These are phyloP conservation scores for Aurinia saxatilis DNA, from an alignment of 345 rosid species.

Conservation along the genomic window DNA sequence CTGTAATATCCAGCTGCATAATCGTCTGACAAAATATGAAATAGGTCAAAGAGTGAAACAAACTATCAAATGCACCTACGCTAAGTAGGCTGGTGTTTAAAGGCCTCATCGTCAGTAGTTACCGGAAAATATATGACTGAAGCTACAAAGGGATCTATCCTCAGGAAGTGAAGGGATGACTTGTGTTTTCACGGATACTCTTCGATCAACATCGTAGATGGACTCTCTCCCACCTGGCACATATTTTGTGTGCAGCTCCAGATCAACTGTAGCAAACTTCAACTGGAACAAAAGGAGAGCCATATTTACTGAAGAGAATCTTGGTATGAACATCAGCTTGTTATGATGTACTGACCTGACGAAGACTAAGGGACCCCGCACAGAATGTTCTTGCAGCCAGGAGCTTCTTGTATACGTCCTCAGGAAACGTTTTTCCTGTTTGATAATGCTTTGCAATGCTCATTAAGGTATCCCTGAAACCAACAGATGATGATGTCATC, in stretches of 20 bases:
- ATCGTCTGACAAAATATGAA: conserved; percentile 44
- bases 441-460: conserved; percentile 90
- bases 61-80: not conserved
- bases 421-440: conserved; percentile 83
- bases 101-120: too few relatives aligned
- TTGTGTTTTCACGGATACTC: conserved; percentile 65
- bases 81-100: not conserved
- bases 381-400: conserved; percentile 91
- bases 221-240: conserved; percentile 70
- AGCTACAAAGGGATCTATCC: conserved; percentile 73
- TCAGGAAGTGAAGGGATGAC: conserved; percentile 78
- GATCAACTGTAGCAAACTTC: conserved; percentile 67
- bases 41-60: not conserved
- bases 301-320: not conserved
- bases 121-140: conserved; percentile 94
- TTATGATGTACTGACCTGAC: conserved; percentile 57
- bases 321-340: conserved; percentile 1
- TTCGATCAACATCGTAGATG: conserved; percentile 68
- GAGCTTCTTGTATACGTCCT: conserved; percentile 71
- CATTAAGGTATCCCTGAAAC: conserved; percentile 80
- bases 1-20: conserved; percentile 98
- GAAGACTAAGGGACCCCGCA: conserved; percentile 91
- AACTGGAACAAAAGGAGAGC: conserved; percentile 38
- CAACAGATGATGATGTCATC: not conserved
- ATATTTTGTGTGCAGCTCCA: conserved; percentile 79